Base-by-base conservation (phyloP, 176 grass and related monocot species). In the Triticum urartu region DNA sequence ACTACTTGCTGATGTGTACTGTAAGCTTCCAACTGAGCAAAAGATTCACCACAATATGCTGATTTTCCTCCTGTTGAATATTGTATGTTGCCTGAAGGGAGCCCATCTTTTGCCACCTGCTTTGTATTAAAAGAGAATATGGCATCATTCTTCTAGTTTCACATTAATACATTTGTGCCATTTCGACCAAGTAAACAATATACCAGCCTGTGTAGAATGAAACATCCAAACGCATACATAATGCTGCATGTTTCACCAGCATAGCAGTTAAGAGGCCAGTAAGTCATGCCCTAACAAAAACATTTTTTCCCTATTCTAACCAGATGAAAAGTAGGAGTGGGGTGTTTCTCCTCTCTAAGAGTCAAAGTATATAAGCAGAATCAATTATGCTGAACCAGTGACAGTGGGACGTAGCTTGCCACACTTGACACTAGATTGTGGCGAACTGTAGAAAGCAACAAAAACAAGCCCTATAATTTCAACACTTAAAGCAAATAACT, bases 1-100 rank as follows among this genome's bases (percentile, higher is more conserved):
- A 86, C 81, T 42, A 98, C 93, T 86, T 95, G 83, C 24, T 95
- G 86, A 66, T 92, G 81, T 72, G 89, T 92, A 72, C 68, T 94
- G 67, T 90, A 98, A 81, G 81, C 91, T 83, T 89, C 87, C 72
- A 88, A 78, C 18, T 62, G 91, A 81, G 66, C 52, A 89, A 73
- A 84, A 70, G 80, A 72, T 70, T 79, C 39, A 72, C 87, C 76
- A 85, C 4, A 25, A 59, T 56, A 52, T 87, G 73, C 5, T 28
- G 71, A 39, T 59, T 89, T 79, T 47, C 35, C 83, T 86, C 33
- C 66, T 61, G 9, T 1, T 66, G 64, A 40, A 88, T 32, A 40
- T 6, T 71, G 42, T 20, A 40, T 33, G 59, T 71, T 43, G 47
- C 4, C 14, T 75, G 70, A 75, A 84, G 15, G 14, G n/a, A 45